Base-by-base conservation (phyloP, 768 basidiomycete genomes). In the Boletus fagicola region DNA sequence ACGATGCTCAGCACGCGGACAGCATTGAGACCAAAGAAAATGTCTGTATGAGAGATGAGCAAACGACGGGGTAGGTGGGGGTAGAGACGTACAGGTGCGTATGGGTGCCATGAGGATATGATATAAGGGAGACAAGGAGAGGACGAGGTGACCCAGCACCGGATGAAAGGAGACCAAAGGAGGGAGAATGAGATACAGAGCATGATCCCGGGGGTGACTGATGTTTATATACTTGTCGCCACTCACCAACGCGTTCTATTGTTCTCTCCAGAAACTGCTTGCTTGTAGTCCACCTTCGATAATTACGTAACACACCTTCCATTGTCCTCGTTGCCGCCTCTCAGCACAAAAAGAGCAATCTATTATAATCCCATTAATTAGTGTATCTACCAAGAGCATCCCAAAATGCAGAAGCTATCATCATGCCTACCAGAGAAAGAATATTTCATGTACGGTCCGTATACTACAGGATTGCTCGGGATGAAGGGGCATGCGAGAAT, bases 1-100 rank as follows among this genome's bases (percentile, higher is more conserved):
- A 95, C 79, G 64, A 97, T 84, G 74, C 90, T 92, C 46, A 97
- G 72, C 36, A 81, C 74, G 30, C 94, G 90, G 66, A 91, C 80
- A 66, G 69, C 79, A 66, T 96, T 95, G 66, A 96, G 86, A 46
- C 80, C 82, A 65, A 90, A 84, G 77, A 92, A 94, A 26, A 81
- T 66, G 63, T 85, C 80, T 81, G 61, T 11, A 38, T 4, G 50
- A 26, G 16, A 28, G 31, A 50, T 61, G 57, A 63, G 48, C 4
- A n/a, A 24, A 48, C 10, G 22, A 49, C 20, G 24, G 26, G 26
- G 52, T 3, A 5, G 26, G 56, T 0, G 9, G 16, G 31, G 16
- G 51, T 39, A 30, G 9, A 49, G 18, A 76, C 82, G 64, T 59
- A 82, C 82, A 83, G 60, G 76, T 79, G 65, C 78, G 79, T 39